Evolutionary conservation across 2,329 filamentous ascomycete species (phyloP), one percentile per base, ranked within the genome.

Genomic region (Talaromyces sp.): DNA sequence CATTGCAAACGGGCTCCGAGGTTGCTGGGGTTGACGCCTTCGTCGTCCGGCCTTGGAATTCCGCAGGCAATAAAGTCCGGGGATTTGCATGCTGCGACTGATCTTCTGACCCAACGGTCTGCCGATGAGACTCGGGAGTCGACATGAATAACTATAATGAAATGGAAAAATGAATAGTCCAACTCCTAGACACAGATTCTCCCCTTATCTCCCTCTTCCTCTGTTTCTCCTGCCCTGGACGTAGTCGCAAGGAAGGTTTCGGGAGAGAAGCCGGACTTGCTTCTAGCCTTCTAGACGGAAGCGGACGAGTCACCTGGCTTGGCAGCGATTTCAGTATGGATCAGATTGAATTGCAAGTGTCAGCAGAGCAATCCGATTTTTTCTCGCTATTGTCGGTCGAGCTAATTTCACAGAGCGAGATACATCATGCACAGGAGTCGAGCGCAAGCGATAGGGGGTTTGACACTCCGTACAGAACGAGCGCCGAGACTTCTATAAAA

Each of bases 91-190:
- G 57, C 47, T 61, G 64, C 59, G 59, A 50, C 63, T 39, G 57
- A 43, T 52, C 25, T n/a, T 62, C 59, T 59, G 64, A 66, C 64
- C 64, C 60, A n/a, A 54, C 43, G 64, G 64, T 62, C 64, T 66
- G 64, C 37, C 52, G 59, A 60, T 43, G 52, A 41, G 60, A 22
- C 43, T 59, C 59, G 59, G 64, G 52, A 41, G 64, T 62, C 50
- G 61, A 62, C 64, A 66, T 66, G 64, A 39, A 62, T n/a, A 41
- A 15, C 41, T 15, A 60, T 31, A 39, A 31, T 56, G 19, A 56
- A 33, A 56, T 22, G 52, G 31, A 37, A 33, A 22, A 33, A 56
- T 25, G 52, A 25, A 19, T 39, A n/a, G 37, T 19, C n/a, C 49
- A 37, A 13, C 52, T 22, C 33, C 11, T 9, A 19, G 27, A 25